Percentiles rank a stretch among this genome's conserved stretches.
Conservation (phyloP, 164 flowering plant genomes). For the Warburgia ugandensis region DNA sequence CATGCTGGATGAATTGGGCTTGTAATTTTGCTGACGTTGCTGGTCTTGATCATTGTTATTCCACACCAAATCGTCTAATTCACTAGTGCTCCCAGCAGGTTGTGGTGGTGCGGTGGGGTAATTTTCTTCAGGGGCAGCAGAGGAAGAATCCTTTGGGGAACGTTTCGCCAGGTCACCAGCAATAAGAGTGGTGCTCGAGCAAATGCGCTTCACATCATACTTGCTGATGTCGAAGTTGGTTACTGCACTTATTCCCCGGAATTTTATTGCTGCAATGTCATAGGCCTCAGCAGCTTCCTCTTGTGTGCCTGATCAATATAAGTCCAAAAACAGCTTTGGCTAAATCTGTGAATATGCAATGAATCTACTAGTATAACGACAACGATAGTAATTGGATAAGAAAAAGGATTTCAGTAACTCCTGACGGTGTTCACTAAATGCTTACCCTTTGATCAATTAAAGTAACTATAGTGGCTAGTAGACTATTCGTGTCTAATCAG, state of each 20-base stretch:
- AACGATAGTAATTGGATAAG: too few relatives aligned
- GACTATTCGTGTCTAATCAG: too few relatives aligned
- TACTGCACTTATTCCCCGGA: constrained; percentile 71
- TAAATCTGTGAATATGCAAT: too few relatives aligned
- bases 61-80: constrained; percentile 36
- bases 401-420: too few relatives aligned
- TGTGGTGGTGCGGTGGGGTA: constrained; percentile 19
- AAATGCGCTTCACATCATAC: constrained; percentile 74
- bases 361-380: too few relatives aligned
- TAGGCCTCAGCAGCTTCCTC: constrained; percentile 93
- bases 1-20: constrained; percentile 7
- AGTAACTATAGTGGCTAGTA: too few relatives aligned
- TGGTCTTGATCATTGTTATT: constrained; percentile 13
- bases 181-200: constrained; percentile 62
- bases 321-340: too few relatives aligned
- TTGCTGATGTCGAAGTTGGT: constrained; percentile 75
- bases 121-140: constrained; percentile 14
- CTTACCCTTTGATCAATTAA: too few relatives aligned
- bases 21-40: too few relatives aligned
- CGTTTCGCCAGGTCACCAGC: constrained; percentile 61
- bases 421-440: too few relatives aligned
- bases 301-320: constrained; percentile 60
- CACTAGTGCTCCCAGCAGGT: constrained; percentile 14
- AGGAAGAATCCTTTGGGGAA: constrained; percentile 35
- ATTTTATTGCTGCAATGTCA: constrained; percentile 83